phyloP scores from a whole-genome alignment of 2,329 filamentous ascomycete species.

The Davidsoniella neocaledoniae region DNA sequence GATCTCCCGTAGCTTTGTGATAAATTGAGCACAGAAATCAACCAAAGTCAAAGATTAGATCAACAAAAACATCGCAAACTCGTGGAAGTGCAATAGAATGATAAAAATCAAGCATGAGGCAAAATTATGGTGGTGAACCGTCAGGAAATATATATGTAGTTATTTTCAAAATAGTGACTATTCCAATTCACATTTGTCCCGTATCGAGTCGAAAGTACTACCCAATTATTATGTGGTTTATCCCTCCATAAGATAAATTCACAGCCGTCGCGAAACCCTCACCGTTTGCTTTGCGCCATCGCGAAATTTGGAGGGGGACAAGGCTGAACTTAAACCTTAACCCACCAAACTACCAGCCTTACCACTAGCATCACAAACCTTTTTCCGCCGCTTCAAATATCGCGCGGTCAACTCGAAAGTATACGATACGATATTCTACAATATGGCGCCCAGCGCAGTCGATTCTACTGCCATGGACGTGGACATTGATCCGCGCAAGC shows the following conservation, averaged over 20 bases:
- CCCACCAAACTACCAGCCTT: conserved; percentile 2
- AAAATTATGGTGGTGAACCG: no score
- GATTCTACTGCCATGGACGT: conserved; percentile 21
- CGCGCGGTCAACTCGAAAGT: not conserved
- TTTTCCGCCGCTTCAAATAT: not conserved
- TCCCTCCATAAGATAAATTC: no score
- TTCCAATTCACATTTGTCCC: no score
- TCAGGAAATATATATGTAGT: not conserved
- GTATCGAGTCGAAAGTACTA: no score
- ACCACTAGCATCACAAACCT: not conserved
- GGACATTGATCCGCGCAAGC: conserved; percentile 22
- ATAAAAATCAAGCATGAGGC: no score
- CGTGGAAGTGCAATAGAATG: no score
- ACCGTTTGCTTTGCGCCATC: conserved; percentile 9
- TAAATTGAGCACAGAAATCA: no score
- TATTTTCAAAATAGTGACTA: not conserved
- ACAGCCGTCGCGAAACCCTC: not conserved
- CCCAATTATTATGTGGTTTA: no score
- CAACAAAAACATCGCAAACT: no score
- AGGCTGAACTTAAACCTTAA: conserved; percentile 8
- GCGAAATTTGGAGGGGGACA: conserved; percentile 7
- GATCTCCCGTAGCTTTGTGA: no score
- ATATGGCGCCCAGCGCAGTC: conserved; percentile 38
- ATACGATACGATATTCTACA: conserved; percentile 13
- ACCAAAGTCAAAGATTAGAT: no score